Percentiles rank a stretch among this genome's conserved stretches.
These are phyloP conservation scores for Fusarium tjaetaba DNA, from an alignment of 2,329 filamentous ascomycete species.

Conservation along the genomic window DNA sequence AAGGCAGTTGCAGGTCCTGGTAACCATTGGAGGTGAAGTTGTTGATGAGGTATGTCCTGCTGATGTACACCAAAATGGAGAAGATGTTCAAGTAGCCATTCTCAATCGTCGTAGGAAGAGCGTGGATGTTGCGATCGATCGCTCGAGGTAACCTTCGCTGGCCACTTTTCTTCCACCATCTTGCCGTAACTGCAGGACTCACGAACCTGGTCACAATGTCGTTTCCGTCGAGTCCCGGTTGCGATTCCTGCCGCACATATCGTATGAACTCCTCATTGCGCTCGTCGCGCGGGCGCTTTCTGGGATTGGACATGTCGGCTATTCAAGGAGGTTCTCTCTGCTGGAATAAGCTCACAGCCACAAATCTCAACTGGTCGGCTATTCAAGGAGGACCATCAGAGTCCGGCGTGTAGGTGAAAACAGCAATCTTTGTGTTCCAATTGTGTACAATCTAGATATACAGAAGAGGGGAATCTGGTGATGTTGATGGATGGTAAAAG, in stretches of 20 bases:
- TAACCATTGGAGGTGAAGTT: background rate
- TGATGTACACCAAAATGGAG: conserved; percentile 25
- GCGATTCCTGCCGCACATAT: background rate
- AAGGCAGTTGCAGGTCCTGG: conserved; percentile 9
- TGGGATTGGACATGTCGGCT: background rate
- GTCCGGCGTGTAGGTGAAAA: background rate
- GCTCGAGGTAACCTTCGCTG: background rate
- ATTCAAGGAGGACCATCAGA: background rate
- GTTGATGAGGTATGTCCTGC: background rate
- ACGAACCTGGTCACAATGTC: background rate
- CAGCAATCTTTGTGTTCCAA: background rate
- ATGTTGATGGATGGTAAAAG: background rate
- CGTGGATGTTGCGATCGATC: background rate
- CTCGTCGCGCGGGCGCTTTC: background rate
- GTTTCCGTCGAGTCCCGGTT: background rate
- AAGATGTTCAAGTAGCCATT: conserved; percentile 16
- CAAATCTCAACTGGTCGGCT: too few relatives aligned
- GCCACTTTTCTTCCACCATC: conserved; percentile 4
- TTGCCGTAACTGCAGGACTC: background rate
- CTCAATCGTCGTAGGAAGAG: background rate
- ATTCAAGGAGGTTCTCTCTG: too few relatives aligned
- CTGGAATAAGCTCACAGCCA: too few relatives aligned
- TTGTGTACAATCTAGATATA: background rate
- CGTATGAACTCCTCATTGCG: conserved; percentile 2
- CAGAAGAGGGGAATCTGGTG: background rate